Evolutionary conservation across 805 yeast species (phyloP).

Genomic region (Kodamaea jinghongensis): DNA sequence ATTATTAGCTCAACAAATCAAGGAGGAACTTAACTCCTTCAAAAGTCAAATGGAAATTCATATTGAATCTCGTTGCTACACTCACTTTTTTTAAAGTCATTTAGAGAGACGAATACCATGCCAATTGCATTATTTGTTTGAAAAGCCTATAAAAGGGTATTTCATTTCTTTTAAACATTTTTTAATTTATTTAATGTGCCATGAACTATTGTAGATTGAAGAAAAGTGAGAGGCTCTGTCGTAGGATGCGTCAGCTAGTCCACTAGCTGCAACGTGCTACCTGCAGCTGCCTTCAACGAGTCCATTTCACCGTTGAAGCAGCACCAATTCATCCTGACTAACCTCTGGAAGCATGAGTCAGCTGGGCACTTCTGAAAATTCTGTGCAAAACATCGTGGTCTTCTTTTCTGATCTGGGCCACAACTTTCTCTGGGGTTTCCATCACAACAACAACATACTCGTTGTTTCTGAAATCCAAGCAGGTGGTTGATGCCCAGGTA

Average conservation of each 20-base stretch:
- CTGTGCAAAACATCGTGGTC: constrained; percentile 40
- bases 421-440: constrained; percentile 41
- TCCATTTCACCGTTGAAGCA: no score
- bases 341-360: constrained; percentile 18
- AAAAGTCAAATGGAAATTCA: constrained; percentile 84
- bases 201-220: no score
- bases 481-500: constrained; percentile 49
- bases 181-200: no score
- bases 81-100: constrained; percentile 65
- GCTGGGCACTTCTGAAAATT: constrained; percentile 48
- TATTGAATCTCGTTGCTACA: constrained; percentile 70
- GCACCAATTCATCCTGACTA: no score
- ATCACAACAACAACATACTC: constrained; percentile 45
- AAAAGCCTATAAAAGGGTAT: no score
- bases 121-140: background rate
- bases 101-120: background rate
- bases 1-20: constrained; percentile 76
- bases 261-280: no score
- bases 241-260: no score
- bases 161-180: no score
- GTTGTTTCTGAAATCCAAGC: constrained; percentile 40
- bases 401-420: constrained; percentile 39
- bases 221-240: no score
- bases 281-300: no score
- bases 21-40: constrained; percentile 76